phyloP scores from a whole-genome alignment of 2,329 filamentous ascomycete species.

The Dothideomycetes sp. region DNA sequence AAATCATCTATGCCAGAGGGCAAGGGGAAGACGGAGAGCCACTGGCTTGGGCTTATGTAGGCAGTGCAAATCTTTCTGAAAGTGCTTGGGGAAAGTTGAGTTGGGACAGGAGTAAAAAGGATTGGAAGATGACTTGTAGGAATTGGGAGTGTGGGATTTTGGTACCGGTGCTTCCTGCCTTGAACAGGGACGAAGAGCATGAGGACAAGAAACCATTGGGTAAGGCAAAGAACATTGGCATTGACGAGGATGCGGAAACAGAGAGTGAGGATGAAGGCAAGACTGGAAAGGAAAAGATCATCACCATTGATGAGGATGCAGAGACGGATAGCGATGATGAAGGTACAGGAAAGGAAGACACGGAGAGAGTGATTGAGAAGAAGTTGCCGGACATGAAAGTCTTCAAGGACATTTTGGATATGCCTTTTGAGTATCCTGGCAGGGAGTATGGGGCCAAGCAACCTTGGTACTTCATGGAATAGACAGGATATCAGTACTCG shows the following conservation, averaged over 20 bases:
- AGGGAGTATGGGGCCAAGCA: conserved; percentile 44
- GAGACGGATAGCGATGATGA: conserved; percentile 17
- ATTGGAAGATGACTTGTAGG: conserved; percentile 68
- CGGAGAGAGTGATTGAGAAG: not conserved
- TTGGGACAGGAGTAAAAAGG: conserved; percentile 52
- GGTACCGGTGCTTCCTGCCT: conserved; percentile 57
- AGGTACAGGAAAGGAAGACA: not conserved
- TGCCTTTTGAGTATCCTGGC: conserved; percentile 92
- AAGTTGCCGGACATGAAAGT: conserved; percentile 24
- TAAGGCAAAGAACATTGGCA: conserved; percentile 1
- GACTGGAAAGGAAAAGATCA: no score
- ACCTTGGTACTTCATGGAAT: conserved; percentile 17
- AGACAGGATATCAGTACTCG: no score
- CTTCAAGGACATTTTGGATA: conserved; percentile 81
- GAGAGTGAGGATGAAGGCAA: conserved; percentile 11
- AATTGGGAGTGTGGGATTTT: conserved; percentile 97
- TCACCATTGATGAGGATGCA: conserved; percentile 15
- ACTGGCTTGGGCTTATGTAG: conserved; percentile 71
- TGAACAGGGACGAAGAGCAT: no score
- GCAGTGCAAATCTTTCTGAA: conserved; percentile 86
- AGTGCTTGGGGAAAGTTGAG: conserved; percentile 83
- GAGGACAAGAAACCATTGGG: no score
- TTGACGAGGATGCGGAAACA: conserved; percentile 1
- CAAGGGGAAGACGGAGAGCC: conserved; percentile 33
- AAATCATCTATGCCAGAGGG: conserved; percentile 41